phyloP scores from a whole-genome alignment of 192 early-diverging fungal genomes.

The Mortierella claussenii region DNA sequence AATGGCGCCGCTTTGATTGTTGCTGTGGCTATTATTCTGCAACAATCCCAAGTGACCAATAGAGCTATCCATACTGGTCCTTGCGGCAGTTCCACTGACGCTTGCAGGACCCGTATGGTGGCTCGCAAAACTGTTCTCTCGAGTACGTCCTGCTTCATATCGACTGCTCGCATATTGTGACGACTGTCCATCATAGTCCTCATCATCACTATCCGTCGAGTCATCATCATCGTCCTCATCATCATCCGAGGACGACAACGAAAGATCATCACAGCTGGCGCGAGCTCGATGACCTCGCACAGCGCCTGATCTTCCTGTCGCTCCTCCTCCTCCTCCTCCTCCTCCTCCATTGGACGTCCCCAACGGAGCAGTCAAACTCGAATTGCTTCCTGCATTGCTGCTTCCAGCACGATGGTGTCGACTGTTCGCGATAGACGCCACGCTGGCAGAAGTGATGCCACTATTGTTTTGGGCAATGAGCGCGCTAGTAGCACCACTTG shows the following conservation, averaged over 20 bases:
- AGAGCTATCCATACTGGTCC: constrained; percentile 12
- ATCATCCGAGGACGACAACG: constrained; percentile 47
- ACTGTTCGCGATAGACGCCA: constrained; percentile 1
- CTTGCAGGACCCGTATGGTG: background rate
- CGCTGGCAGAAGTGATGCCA: background rate
- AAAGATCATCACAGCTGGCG: constrained; percentile 41
- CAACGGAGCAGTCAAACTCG: too few species aligned
- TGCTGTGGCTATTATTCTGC: too few species aligned
- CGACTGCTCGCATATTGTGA: background rate
- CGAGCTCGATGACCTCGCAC: constrained; percentile 28
- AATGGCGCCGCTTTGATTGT: too few species aligned
- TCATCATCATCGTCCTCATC: constrained; percentile 48
- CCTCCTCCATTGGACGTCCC: too few species aligned
- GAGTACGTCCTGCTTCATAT: constrained; percentile 1
- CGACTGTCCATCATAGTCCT: constrained; percentile 15
- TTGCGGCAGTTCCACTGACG: background rate
- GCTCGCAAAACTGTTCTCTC: constrained; percentile 38
- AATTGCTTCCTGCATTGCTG: constrained; percentile 36
- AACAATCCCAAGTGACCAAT: background rate
- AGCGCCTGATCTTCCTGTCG: too few species aligned
- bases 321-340: too few species aligned
- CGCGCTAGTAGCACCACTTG: constrained; percentile 5
- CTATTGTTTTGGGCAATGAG: constrained; percentile 1
- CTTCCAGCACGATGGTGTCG: constrained; percentile 25
- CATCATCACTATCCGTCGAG: constrained; percentile 49